Conservation (phyloP, 2,329 filamentous ascomycete species). For the Seiridium cupressi region DNA sequence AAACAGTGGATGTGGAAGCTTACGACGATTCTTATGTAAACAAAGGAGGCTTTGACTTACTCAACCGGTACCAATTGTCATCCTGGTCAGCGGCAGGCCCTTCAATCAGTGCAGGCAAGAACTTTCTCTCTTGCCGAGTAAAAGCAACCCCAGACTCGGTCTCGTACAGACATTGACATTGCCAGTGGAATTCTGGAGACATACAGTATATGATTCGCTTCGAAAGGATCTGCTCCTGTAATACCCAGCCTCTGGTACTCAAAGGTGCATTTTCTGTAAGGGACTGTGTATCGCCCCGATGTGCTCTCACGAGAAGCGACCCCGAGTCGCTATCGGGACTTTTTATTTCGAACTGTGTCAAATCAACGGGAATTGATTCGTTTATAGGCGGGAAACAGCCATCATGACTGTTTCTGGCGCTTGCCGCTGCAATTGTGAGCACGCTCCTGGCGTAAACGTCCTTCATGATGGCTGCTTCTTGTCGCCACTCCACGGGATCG, state of each 20-base stretch:
- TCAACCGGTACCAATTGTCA: background rate
- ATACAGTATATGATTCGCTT: background rate
- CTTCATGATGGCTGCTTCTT: background rate
- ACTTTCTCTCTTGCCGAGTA: background rate
- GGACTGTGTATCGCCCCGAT: background rate
- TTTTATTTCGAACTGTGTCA: background rate
- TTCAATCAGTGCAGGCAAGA: background rate
- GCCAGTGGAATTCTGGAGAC: background rate
- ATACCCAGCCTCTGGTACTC: background rate
- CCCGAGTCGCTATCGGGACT: background rate
- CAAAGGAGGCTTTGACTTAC: background rate
- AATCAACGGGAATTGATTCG: background rate
- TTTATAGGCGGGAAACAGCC: background rate
- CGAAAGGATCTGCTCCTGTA: background rate
- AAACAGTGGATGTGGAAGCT: too few species aligned
- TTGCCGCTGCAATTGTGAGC: background rate
- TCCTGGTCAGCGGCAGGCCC: background rate
- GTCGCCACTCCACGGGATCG: background rate
- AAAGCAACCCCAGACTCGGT: background rate
- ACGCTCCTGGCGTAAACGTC: background rate
- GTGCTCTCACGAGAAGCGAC: background rate
- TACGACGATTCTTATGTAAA: too few species aligned
- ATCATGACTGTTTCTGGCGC: background rate
- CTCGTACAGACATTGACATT: background rate
- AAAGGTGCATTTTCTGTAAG: background rate